Evolutionary conservation across 2,329 filamentous ascomycete species (phyloP), one percentile per base, ranked within the genome.

Genomic region (Nothophaeocryptopus gaeumannii): DNA sequence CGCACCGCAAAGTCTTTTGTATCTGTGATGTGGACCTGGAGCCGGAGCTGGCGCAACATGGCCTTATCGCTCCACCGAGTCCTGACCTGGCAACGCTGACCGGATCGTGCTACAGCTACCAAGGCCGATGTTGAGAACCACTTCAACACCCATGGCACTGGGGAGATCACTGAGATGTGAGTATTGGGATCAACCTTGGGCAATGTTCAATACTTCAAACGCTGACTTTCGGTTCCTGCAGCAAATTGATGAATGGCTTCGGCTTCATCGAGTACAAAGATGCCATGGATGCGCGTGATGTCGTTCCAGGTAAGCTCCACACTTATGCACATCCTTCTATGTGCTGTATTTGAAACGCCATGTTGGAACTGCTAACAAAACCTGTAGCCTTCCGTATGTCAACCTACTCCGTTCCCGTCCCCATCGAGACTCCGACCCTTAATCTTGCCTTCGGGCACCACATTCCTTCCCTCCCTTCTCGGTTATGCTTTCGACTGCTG

Each of bases 201-300:
- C 7, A 26, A 26, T 7, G 20, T 26, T 26, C 4, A 7, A 26
- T 7, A 26, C 20, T 7, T 26, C 20, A 26, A 26, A 3, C 20
- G 20, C 20, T 26, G 20, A 26, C 20, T 7, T 26, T 26, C 20
- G 20, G 20, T 26, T 26, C 20, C 20, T 26, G 20, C 20, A 26
- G 20, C 77, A 99, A 99, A 79, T 84, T 99, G 58, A 99, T 99
- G 93, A 97, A 96, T 71, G 93, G 93, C 67, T 99, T 99, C 70
- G 93, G 93, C 71, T 99, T 99, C 78, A 96, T 99, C 70, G 93
- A 99, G 74, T 99, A 97, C 75, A 95, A 96, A 74, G 93, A 97
- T 76, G 84, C 90, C 51, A 89, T 96, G 87, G 93, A 99, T 76
- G 93, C 93, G 62, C 88, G 92, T 69, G 93, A 99, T 76, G 91